A percentile compares a stretch with the other conserved stretches of the same genome.
phyloP scores from a whole-genome alignment of 306 rosid genomes.

The Inga leiocalycina region DNA sequence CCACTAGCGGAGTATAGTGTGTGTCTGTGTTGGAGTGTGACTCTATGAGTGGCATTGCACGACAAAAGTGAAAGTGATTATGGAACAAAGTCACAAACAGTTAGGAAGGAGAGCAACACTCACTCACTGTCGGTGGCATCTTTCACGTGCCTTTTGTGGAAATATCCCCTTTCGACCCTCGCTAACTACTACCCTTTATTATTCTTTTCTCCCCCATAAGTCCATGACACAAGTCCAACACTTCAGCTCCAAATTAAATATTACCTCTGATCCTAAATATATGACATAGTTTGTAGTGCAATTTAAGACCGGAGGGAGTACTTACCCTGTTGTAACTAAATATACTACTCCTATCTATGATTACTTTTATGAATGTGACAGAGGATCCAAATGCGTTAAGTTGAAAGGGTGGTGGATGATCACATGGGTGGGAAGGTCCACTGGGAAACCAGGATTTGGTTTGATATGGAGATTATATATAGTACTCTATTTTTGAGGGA shows the following conservation, averaged over 20 bases:
- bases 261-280: no score
- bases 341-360: neutral
- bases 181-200: neutral
- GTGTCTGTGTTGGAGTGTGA: no score
- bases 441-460: neutral
- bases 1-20: no score
- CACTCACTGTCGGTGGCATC: slow-evolving; percentile 32
- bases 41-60: neutral
- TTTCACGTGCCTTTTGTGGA: slow-evolving; percentile 34
- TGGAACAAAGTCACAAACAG: neutral
- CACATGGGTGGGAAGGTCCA: neutral
- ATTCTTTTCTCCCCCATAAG: no score
- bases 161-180: neutral
- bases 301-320: no score
- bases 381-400: neutral
- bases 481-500: neutral
- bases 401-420: neutral
- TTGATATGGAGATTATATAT: neutral
- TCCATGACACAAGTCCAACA: neutral
- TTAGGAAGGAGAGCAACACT: neutral
- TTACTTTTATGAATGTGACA: neutral
- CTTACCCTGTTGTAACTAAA: no score
- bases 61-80: slow-evolving; percentile 15
- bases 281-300: no score
- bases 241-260: neutral